Conservation (phyloP, 2,329 filamentous ascomycete species). For the Didymella sp. region DNA sequence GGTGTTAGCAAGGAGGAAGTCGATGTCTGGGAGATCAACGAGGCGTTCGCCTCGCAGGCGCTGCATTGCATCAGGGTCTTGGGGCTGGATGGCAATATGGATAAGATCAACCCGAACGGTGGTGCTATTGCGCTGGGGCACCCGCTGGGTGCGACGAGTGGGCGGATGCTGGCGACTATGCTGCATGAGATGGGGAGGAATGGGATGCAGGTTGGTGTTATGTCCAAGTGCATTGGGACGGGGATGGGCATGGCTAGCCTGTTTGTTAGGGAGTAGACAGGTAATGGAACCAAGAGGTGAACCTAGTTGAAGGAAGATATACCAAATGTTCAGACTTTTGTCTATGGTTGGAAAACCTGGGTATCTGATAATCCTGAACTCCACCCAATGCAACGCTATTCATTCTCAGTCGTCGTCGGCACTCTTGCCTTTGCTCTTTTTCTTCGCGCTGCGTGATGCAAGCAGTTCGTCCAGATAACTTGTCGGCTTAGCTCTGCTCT, state of each 20-base stretch:
- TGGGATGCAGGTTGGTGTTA: constrained; percentile 77
- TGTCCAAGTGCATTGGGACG: constrained; percentile 80
- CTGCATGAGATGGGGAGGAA: constrained; percentile 71
- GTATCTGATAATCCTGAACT: constrained; percentile 15
- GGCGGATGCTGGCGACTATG: constrained; percentile 78
- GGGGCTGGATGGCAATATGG: constrained; percentile 70
- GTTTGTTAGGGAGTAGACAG: constrained; percentile 56
- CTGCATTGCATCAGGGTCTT: constrained; percentile 75
- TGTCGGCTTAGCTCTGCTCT: constrained; percentile 47
- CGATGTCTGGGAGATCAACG: constrained; percentile 91
- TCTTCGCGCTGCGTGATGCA: constrained; percentile 58
- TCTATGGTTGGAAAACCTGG: not conserved
- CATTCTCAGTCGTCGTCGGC: not conserved
- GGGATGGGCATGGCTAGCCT: constrained; percentile 62
- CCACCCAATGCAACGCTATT: constrained; percentile 4
- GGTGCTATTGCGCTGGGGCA: constrained; percentile 95
- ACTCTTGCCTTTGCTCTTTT: constrained; percentile 47
- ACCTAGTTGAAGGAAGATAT: not conserved
- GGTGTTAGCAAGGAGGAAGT: constrained; percentile 74
- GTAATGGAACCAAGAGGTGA: not conserved
- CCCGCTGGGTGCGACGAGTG: constrained; percentile 87
- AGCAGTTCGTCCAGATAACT: constrained; percentile 64
- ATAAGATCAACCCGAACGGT: constrained; percentile 86
- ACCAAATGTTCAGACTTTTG: not conserved
- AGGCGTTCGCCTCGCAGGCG: constrained; percentile 72